Evolutionary conservation across 2,329 filamentous ascomycete species (phyloP), one percentile per base, ranked within the genome.

Genomic region (Camillea tinctor): DNA sequence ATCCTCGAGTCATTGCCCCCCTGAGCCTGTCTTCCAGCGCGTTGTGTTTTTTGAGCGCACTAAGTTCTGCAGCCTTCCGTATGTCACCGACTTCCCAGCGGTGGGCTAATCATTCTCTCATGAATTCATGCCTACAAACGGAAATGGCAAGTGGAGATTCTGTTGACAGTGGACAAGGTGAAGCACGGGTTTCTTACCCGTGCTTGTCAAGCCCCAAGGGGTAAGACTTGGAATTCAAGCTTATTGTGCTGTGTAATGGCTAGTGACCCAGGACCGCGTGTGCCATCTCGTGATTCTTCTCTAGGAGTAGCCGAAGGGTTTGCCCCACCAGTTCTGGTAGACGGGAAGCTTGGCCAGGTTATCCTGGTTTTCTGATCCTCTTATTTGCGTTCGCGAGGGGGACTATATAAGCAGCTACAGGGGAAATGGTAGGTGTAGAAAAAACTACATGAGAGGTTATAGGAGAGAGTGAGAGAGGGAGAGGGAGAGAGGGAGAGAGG

Each of bases 1-100:
- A 70, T 61, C 64, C 74, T 79, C 77, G 77, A 79, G 76, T 78
- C 76, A 70, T 66, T 62, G 57, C 60, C 54, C 68, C 69, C 73
- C 68, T 71, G 68, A 66, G 60, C 63, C 67, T 68, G 64, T 68
- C 70, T 70, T 56, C 62, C 64, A 70, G 66, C 60, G 66, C 68
- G 68, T 56, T 67, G 69, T 66, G 70, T 68, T 70, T 70, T n/a
- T 70, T 71, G 69, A 69, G 63, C 65, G 71, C 71, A 67, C 71
- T 71, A 69, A 69, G 64, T 67, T 60, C 73, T 78, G 77, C 76
- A 70, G 71, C 67, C 65, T 71, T 66, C 77, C 77, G 76, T 58
- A 67, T 60, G 64, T 62, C 63, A 66, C 68, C 64, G 56, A 58
- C 59, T 58, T 48, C 58, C 61, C 52, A 64, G 63, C 62, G 60